These are phyloP conservation scores for Blepharisma japonicum DNA, from an alignment of 73 alveolate genomes.

Conservation along the genomic window DNA sequence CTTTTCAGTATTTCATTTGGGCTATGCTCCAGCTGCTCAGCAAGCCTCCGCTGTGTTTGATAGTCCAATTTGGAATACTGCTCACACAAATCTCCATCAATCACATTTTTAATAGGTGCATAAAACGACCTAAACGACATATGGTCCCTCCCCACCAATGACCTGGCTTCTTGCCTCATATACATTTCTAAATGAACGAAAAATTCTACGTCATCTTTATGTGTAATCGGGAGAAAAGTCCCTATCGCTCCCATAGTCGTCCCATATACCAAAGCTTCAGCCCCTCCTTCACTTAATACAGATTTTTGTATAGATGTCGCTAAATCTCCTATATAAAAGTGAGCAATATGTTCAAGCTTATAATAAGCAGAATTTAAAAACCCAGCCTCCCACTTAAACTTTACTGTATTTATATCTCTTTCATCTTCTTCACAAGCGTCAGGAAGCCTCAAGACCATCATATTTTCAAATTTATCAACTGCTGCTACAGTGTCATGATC, in stretches of 20 bases:
- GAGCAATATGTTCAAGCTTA: conserved; percentile 89
- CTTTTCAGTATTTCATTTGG: conserved; percentile 91
- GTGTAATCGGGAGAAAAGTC: conserved; percentile 90
- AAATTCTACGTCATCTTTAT: conserved; percentile 94
- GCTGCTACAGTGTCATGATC: conserved; percentile 96
- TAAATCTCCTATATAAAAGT: conserved; percentile 94
- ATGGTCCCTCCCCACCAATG: conserved; percentile 99
- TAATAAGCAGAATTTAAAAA: conserved; percentile 95
- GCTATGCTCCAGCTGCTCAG: conserved; percentile 89
- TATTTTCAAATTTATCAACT: conserved; percentile 96
- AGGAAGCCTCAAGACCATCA: conserved; percentile 92
- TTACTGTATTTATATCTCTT: conserved; percentile 91
- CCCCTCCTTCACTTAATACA: conserved; percentile 71
- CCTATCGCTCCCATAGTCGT: conserved; percentile 94
- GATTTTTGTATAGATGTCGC: conserved; percentile 81
- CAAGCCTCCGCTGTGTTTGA: conserved; percentile 84
- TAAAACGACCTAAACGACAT: conserved; percentile 87
- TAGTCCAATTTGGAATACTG: conserved; percentile 70
- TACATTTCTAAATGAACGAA: conserved; percentile 98
- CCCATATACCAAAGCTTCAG: conserved; percentile 84
- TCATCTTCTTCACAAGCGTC: conserved; percentile 91
- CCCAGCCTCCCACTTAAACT: conserved; percentile 94
- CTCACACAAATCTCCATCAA: conserved; percentile 99
- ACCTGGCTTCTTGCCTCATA: conserved; percentile 93
- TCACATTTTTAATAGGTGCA: conserved; percentile 25